A percentile compares a stretch with the other conserved stretches of the same genome.
Conservation (phyloP, 176 grass and related monocot species). For the Neostapfia colusana region DNA sequence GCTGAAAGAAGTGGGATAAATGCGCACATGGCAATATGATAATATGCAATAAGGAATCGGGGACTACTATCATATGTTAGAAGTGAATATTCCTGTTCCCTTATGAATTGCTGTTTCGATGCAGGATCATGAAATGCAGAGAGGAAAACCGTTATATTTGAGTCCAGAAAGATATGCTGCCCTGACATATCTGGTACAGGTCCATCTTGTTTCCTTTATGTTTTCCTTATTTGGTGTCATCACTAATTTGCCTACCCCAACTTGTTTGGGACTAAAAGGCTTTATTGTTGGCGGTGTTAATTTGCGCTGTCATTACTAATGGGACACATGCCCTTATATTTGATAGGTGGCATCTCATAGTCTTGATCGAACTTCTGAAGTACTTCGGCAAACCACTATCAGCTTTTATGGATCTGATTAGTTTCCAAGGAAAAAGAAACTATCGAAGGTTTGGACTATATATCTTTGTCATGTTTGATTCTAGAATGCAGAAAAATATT, state of each 20-base stretch:
- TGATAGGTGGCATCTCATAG: slow-evolving; percentile 95
- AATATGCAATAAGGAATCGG: neutral
- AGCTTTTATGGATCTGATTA: slow-evolving; percentile 67
- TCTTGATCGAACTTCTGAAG: slow-evolving; percentile 90
- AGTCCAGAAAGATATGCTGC: slow-evolving; percentile 91
- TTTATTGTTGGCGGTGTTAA: neutral
- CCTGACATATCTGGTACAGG: slow-evolving; percentile 80
- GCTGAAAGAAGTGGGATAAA: neutral
- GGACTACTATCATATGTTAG: neutral
- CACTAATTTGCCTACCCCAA: too few species aligned
- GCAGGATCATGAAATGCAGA: slow-evolving; percentile 87
- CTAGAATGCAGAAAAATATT: neutral
- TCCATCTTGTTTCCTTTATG: neutral
- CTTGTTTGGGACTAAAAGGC: too few species aligned
- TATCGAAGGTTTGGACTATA: slow-evolving; percentile 32
- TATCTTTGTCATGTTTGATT: neutral
- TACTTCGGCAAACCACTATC: slow-evolving; percentile 89
- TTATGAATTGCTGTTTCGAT: slow-evolving; percentile 16
- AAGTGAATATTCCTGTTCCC: slow-evolving; percentile 4
- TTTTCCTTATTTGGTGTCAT: neutral
- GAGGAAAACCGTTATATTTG: slow-evolving; percentile 95
- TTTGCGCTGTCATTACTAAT: slow-evolving; percentile 11
- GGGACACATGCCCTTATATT: slow-evolving; percentile 27
- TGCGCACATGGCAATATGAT: neutral
- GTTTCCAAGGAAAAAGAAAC: slow-evolving; percentile 12